phyloP scores from a whole-genome alignment of 106 monocot species.

The Apostasia ramifera region DNA sequence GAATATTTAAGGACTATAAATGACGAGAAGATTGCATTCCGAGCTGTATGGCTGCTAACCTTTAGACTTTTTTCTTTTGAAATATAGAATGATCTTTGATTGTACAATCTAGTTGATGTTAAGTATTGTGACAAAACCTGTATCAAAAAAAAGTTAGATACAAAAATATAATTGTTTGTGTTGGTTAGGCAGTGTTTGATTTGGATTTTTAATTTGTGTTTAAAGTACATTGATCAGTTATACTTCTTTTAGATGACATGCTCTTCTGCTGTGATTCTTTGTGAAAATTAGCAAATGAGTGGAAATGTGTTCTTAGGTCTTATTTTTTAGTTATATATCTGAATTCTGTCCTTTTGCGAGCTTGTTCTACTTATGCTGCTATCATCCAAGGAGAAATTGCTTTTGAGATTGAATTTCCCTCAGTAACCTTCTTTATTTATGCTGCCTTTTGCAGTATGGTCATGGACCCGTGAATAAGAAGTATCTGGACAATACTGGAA shows the following conservation, averaged over 20 bases:
- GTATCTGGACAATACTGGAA: constrained; percentile 18
- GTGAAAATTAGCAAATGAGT: no score
- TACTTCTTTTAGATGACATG: no score
- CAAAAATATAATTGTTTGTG: not conserved
- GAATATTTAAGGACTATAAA: constrained; percentile 24
- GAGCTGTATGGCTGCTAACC: constrained; percentile 26
- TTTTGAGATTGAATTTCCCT: not conserved
- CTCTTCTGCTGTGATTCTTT: no score
- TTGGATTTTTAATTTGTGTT: not conserved
- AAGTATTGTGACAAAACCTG: not conserved
- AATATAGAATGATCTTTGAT: not conserved
- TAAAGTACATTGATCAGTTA: no score
- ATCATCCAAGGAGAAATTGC: not conserved
- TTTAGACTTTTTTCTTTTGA: not conserved
- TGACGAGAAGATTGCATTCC: constrained; percentile 32
- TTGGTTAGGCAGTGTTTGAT: not conserved
- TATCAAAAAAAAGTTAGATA: not conserved
- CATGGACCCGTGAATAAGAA: constrained; percentile 33
- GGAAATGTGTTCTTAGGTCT: no score
- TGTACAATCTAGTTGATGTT: not conserved
- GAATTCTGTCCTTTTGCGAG: not conserved
- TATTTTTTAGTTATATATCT: no score
- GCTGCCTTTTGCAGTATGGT: constrained; percentile 41
- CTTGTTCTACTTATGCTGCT: not conserved
- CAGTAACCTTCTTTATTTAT: constrained; percentile 1